Conservation (phyloP, 305 asterid species). For the Rubia balearica region DNA sequence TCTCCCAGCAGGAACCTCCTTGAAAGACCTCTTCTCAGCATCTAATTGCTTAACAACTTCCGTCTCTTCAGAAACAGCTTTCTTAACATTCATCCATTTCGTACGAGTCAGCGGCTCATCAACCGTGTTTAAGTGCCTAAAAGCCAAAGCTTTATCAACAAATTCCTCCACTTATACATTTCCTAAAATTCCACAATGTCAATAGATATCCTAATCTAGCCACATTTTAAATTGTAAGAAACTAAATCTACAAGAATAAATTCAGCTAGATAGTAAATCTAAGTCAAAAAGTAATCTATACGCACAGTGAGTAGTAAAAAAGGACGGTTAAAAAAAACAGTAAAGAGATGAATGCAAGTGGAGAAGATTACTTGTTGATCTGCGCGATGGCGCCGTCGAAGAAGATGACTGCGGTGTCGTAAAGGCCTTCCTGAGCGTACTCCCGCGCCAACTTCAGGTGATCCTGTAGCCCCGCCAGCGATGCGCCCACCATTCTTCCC, state of each 20-base stretch:
- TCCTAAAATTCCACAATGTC: neutral
- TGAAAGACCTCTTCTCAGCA: conserved; percentile 81
- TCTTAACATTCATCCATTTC: conserved; percentile 93
- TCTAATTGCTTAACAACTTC: conserved; percentile 94
- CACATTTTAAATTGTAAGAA: neutral
- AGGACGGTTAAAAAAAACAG: neutral
- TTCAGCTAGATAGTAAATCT: neutral
- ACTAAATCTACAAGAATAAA: conserved; percentile 3
- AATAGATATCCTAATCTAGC: conserved; percentile 2
- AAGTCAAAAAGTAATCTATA: neutral
- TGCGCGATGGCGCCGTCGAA: conserved; percentile 97
- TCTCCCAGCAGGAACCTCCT: conserved; percentile 68
- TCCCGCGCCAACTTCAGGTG: conserved; percentile 89
- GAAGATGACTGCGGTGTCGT: conserved; percentile 86
- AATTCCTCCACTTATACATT: conserved; percentile 6
- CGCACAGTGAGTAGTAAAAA: neutral
- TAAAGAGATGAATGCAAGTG: neutral
- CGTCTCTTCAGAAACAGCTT: conserved; percentile 82
- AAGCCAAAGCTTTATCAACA: neutral
- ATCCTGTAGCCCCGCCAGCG: conserved; percentile 76
- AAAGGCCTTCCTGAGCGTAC: conserved; percentile 86
- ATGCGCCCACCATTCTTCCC: conserved; percentile 52
- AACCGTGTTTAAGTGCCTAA: conserved; percentile 75
- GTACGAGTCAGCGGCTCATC: conserved; percentile 82
- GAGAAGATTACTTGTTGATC: conserved; percentile 65